phyloP scores from a whole-genome alignment of 495 filamentous ascomycete genomes.

The Thozetella sp. region DNA sequence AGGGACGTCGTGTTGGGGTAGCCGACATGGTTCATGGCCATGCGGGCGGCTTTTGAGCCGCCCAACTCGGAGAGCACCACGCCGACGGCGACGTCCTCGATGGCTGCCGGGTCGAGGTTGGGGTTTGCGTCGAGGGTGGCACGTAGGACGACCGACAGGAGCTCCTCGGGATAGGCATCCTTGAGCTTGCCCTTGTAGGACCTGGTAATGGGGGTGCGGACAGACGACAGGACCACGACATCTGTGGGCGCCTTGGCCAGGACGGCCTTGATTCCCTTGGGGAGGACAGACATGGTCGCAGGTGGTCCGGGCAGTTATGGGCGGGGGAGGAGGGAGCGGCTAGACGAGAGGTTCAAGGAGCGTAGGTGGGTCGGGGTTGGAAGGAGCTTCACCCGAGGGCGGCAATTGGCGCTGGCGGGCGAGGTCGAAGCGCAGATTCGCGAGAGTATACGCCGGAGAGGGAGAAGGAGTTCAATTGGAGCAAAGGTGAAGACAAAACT shows the following conservation, averaged over 20 bases:
- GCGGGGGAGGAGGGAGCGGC: constrained; percentile 14
- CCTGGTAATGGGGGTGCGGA: constrained; percentile 84
- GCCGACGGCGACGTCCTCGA: constrained; percentile 84
- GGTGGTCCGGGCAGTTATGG: background rate
- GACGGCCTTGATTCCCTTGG: constrained; percentile 69
- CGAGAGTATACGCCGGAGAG: too few relatives aligned
- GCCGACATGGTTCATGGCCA: constrained; percentile 83
- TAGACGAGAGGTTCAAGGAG: too few relatives aligned
- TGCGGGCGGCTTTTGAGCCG: constrained; percentile 86
- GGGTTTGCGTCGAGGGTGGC: constrained; percentile 79
- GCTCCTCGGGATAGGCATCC: constrained; percentile 88
- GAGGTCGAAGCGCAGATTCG: too few relatives aligned
- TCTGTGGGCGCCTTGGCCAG: constrained; percentile 80
- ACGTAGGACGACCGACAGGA: constrained; percentile 79
- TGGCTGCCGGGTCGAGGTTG: constrained; percentile 67
- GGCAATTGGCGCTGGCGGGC: too few relatives aligned
- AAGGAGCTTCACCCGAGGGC: too few relatives aligned
- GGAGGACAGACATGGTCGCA: constrained; percentile 29
- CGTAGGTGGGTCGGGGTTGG: too few relatives aligned
- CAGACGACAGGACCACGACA: constrained; percentile 84
- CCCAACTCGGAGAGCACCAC: constrained; percentile 90
- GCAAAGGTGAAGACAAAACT: too few relatives aligned
- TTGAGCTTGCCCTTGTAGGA: constrained; percentile 82
- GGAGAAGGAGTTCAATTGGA: too few relatives aligned
- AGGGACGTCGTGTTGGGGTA: constrained; percentile 73